phyloP scores from a whole-genome alignment of 2,329 filamentous ascomycete genomes.

The Nigrograna mackinnonii region DNA sequence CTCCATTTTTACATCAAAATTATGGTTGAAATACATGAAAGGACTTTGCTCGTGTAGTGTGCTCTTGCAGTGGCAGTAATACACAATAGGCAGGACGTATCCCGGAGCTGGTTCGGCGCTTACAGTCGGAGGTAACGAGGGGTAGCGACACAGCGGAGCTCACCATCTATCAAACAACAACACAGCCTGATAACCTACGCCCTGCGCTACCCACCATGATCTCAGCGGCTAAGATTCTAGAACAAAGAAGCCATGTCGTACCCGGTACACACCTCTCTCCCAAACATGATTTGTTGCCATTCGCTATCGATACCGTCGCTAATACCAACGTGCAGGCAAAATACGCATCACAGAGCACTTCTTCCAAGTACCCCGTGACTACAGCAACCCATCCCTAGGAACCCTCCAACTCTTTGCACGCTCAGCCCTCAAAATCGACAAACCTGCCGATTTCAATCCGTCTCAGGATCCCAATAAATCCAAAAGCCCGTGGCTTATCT shows the following conservation, averaged over 20 bases:
- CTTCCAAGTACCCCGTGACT: slow-evolving; percentile 85
- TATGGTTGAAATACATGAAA: too few relatives aligned
- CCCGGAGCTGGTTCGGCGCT: too few relatives aligned
- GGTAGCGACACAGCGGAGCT: too few relatives aligned
- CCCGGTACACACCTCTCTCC: slow-evolving; percentile 37
- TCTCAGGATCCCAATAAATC: slow-evolving; percentile 49
- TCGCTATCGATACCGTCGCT: background rate
- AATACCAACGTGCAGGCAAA: slow-evolving; percentile 58
- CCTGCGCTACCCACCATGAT: too few relatives aligned
- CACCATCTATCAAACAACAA: too few relatives aligned
- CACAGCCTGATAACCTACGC: too few relatives aligned
- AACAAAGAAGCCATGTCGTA: slow-evolving; percentile 48
- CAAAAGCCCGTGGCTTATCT: slow-evolving; percentile 66
- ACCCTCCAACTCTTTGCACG: slow-evolving; percentile 78
- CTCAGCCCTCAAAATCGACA: slow-evolving; percentile 69
- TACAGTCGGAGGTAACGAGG: too few relatives aligned
- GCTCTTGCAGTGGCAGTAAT: too few relatives aligned
- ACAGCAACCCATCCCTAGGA: slow-evolving; percentile 63
- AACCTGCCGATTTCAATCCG: slow-evolving; percentile 53
- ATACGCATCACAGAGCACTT: slow-evolving; percentile 79
- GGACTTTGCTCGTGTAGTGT: too few relatives aligned
- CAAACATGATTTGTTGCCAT: background rate
- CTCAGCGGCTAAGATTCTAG: slow-evolving; percentile 50
- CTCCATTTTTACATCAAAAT: too few relatives aligned
- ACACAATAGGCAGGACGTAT: too few relatives aligned